phyloP scores from a whole-genome alignment of 257 asterid species.

The Solanum acaule region DNA sequence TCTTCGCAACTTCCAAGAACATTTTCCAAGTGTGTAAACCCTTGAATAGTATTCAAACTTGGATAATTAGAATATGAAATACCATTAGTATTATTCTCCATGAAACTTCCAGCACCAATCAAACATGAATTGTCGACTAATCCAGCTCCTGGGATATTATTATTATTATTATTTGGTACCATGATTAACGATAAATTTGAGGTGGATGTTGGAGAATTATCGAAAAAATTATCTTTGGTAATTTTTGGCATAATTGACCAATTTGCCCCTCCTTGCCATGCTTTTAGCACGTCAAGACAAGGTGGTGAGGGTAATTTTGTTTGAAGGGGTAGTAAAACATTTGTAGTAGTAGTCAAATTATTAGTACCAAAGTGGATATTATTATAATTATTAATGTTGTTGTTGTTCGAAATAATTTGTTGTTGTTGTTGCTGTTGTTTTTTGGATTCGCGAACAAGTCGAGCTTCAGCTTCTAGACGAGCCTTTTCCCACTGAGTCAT shows the following conservation, averaged over 20 bases:
- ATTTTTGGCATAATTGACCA: neutral
- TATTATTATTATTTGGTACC: neutral
- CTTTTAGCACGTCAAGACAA: neutral
- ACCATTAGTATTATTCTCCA: neutral
- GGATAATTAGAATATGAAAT: neutral
- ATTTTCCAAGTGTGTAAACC: neutral
- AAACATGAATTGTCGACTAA: neutral
- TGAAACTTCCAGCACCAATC: neutral
- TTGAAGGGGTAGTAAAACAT: neutral
- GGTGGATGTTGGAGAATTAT: neutral
- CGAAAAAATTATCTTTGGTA: neutral
- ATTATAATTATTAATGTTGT: neutral
- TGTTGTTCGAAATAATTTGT: neutral
- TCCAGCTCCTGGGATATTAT: neutral
- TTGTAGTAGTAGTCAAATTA: neutral
- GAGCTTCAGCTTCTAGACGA: too few relatives aligned
- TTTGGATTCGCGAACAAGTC: too few relatives aligned
- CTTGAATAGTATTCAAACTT: neutral
- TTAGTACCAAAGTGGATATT: neutral
- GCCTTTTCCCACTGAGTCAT: too few relatives aligned
- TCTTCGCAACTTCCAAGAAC: neutral
- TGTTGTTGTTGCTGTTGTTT: too few relatives aligned
- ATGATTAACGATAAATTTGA: neutral
- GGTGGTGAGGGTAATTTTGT: neutral
- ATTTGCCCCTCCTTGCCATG: neutral